A percentile compares a stretch with the other conserved stretches of the same genome.
phyloP scores from a whole-genome alignment of 176 grass and related monocot genomes.

The Eragrostis nindensis region DNA sequence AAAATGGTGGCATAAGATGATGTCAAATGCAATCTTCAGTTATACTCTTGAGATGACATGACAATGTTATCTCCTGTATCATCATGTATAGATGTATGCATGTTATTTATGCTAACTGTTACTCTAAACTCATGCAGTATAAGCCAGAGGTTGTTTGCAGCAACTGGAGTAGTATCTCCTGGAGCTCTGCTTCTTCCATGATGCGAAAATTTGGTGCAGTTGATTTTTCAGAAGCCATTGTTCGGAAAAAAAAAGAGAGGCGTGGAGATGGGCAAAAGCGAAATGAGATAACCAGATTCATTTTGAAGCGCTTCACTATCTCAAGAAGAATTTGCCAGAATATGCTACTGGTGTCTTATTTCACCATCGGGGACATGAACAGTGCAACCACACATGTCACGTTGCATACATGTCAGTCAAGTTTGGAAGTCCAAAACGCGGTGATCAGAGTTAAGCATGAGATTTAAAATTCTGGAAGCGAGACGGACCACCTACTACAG shows the following conservation, averaged over 20 bases:
- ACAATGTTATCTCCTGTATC: background rate
- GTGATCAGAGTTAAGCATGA: conserved; percentile 13
- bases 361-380: background rate
- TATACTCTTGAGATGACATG: background rate
- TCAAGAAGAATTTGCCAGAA: background rate
- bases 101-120: background rate
- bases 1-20: conserved; percentile 18
- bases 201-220: background rate
- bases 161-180: background rate
- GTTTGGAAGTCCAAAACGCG: conserved; percentile 41
- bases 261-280: background rate
- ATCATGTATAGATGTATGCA: background rate
- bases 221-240: background rate
- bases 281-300: background rate
- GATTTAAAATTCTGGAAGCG: conserved; percentile 50
- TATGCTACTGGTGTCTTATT: conserved; percentile 5
- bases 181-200: background rate
- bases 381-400: conserved; percentile 47
- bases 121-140: background rate
- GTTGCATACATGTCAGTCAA: conserved; percentile 28
- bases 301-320: background rate
- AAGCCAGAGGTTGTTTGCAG: background rate
- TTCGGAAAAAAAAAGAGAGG: too few species aligned
- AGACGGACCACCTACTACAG: conserved; percentile 52
- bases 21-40: background rate